These are phyloP conservation scores for Haematococcus sp. DNA, from an alignment of 139 green algal genomes.

Conservation along the genomic window DNA sequence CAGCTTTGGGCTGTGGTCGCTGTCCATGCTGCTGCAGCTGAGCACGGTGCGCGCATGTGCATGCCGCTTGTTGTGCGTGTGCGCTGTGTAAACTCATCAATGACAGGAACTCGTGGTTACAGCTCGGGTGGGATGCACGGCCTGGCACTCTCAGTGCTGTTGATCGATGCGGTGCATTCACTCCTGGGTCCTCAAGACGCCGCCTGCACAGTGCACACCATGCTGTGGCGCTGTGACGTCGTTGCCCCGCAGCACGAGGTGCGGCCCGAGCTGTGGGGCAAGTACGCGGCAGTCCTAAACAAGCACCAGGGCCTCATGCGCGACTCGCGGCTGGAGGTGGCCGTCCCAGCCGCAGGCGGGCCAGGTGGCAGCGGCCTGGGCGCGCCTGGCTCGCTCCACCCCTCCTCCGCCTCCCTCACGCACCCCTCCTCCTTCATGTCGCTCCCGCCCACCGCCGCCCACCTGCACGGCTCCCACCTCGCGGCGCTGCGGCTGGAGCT, in stretches of 20 bases:
- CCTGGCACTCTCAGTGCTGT: too few species aligned
- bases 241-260: conserved; percentile 37
- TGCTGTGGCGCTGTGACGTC: too few species aligned
- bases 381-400: neutral
- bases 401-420: neutral
- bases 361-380: neutral
- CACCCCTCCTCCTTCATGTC: neutral
- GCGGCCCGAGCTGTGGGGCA: conserved; percentile 70
- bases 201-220: too few species aligned
- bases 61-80: neutral
- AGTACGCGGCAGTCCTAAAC: conserved; percentile 62
- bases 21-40: conserved; percentile 50
- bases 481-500: conserved; percentile 24
- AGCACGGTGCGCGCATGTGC: conserved; percentile 17
- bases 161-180: too few species aligned
- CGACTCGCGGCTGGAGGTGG: conserved; percentile 12
- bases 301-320: conserved; percentile 51
- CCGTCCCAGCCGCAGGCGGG: conserved; percentile 6
- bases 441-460: conserved; percentile 5
- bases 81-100: neutral
- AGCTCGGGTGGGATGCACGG: too few species aligned
- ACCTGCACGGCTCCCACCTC: conserved; percentile 16
- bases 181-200: too few species aligned
- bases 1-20: conserved; percentile 61
- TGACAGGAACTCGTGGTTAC: too few species aligned